A percentile compares a stretch with the other conserved stretches of the same genome.
Conservation (phyloP, 768 basidiomycete genomes). For the button mushroom (Agaricus bisporus) region DNA sequence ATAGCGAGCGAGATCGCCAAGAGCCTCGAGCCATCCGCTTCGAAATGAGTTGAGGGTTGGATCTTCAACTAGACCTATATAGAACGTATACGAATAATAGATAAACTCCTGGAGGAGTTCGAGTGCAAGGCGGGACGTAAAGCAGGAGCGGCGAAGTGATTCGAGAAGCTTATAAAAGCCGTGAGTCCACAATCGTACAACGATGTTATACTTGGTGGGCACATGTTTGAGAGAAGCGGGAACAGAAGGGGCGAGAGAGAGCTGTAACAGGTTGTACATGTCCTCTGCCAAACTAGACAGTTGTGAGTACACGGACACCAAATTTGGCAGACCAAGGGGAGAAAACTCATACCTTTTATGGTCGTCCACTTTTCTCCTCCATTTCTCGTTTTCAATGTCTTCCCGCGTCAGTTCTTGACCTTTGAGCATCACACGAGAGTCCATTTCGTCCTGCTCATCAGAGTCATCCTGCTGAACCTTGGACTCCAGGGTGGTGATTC, state of each 20-base stretch:
- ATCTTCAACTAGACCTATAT: conserved; percentile 86
- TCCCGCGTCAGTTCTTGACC: conserved; percentile 40
- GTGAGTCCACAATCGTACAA: conserved; percentile 87
- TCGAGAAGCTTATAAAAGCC: conserved; percentile 90
- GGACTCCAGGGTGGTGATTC: conserved; percentile 73
- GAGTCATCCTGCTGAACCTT: conserved; percentile 61
- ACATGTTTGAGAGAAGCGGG: conserved; percentile 87
- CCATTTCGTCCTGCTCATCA: conserved; percentile 47
- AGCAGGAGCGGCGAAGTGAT: conserved; percentile 80
- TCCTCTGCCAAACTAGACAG: conserved; percentile 73
- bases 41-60: conserved; percentile 77
- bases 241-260: conserved; percentile 80
- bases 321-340: conserved; percentile 5
- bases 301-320: conserved; percentile 5
- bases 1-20: conserved; percentile 94
- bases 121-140: conserved; percentile 60
- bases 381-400: conserved; percentile 70
- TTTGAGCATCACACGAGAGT: conserved; percentile 36
- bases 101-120: conserved; percentile 95
- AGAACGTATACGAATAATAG: conserved; percentile 92
- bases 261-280: conserved; percentile 82
- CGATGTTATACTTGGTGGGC: conserved; percentile 93
- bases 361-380: conserved; percentile 62
- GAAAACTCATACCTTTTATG: conserved; percentile 66
- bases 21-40: conserved; percentile 89